Conservation (phyloP, 2,329 filamentous ascomycete species). For the Beauveria pseudobassiana region DNA sequence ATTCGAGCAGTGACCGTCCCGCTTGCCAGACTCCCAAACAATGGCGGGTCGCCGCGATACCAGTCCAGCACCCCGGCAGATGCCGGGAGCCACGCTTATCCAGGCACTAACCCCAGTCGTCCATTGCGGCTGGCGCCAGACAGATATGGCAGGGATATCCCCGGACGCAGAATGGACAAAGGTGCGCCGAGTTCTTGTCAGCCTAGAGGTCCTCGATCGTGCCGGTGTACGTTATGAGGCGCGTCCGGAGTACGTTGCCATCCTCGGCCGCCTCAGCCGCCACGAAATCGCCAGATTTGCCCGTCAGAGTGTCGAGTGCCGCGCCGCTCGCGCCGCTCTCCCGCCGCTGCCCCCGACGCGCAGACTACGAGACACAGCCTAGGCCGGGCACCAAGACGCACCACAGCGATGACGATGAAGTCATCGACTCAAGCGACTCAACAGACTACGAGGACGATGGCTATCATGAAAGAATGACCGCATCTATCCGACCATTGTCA, state of each 20-base stretch:
- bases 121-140: slow-evolving; percentile 45
- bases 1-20: slow-evolving; percentile 26
- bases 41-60: slow-evolving; percentile 33
- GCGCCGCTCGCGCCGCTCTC: slow-evolving; percentile 29
- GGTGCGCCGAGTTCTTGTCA: slow-evolving; percentile 47
- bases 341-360: slow-evolving; percentile 5
- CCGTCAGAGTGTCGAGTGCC: slow-evolving; percentile 38
- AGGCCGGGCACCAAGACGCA: slow-evolving; percentile 24
- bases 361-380: slow-evolving; percentile 11
- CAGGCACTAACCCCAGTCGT: slow-evolving; percentile 3
- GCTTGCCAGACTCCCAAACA: slow-evolving; percentile 24
- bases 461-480: slow-evolving; percentile 21
- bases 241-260: slow-evolving; percentile 50
- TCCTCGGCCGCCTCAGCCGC: slow-evolving; percentile 46
- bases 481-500: slow-evolving; percentile 30
- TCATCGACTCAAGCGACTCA: slow-evolving; percentile 24
- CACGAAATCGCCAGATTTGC: slow-evolving; percentile 47
- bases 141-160: slow-evolving; percentile 48
- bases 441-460: slow-evolving; percentile 29
- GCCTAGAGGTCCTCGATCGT: slow-evolving; percentile 48
- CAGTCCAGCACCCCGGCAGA: slow-evolving; percentile 33
- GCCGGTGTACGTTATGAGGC: slow-evolving; percentile 54
- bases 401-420: slow-evolving; percentile 23
- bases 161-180: slow-evolving; percentile 53
- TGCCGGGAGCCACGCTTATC: background rate